Evolutionary conservation across 345 rosid genomes (phyloP).

Genomic region (Salix dunnii): DNA sequence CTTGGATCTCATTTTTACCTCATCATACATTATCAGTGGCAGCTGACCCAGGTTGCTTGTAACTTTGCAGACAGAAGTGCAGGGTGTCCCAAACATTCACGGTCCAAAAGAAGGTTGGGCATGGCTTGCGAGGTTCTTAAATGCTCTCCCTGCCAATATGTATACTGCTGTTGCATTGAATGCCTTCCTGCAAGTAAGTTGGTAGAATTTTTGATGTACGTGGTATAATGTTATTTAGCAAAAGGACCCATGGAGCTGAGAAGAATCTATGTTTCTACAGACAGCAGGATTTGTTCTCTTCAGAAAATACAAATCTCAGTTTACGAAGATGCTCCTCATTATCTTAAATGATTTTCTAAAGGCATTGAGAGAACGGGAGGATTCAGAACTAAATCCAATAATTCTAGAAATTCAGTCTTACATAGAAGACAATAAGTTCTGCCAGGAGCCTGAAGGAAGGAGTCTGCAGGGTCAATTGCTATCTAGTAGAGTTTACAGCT

Average conservation of each 20-base stretch:
- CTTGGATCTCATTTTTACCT: too few relatives aligned
- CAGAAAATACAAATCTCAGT: constrained; percentile 61
- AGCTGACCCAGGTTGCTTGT: constrained; percentile 16
- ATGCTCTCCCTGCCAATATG: constrained; percentile 58
- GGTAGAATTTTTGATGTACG: background rate
- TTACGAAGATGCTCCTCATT: constrained; percentile 53
- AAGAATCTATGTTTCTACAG: constrained; percentile 29
- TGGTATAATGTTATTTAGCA: background rate
- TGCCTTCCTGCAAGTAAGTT: constrained; percentile 65
- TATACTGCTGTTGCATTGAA: constrained; percentile 72
- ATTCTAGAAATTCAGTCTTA: constrained; percentile 48
- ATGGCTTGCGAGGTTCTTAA: constrained; percentile 70
- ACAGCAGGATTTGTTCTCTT: constrained; percentile 75
- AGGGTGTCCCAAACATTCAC: constrained; percentile 50
- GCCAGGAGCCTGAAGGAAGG: constrained; percentile 67
- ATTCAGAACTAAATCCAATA: constrained; percentile 41
- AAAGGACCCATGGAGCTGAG: background rate
- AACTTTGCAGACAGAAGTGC: constrained; percentile 58
- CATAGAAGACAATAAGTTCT: constrained; percentile 56
- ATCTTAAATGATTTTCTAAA: constrained; percentile 52
- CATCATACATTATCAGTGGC: background rate
- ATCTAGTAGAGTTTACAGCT: constrained; percentile 27
- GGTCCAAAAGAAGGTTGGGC: constrained; percentile 82
- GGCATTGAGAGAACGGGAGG: constrained; percentile 46
- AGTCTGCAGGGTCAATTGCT: constrained; percentile 36